phyloP scores from a whole-genome alignment of 805 yeast species.

The Metschnikowia peoriensis region DNA sequence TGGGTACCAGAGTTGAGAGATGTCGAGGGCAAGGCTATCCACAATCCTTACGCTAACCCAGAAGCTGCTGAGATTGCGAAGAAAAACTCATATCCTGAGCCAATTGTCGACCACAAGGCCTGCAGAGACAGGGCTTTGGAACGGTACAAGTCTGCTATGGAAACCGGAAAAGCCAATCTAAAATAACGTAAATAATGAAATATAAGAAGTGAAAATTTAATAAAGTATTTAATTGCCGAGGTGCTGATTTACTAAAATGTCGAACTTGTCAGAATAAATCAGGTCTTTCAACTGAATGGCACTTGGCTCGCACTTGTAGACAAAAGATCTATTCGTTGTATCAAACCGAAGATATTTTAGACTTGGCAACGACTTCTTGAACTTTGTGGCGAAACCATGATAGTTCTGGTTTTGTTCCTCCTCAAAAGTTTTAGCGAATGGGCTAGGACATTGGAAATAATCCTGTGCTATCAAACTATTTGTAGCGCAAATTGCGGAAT shows the following conservation, averaged over 20 bases:
- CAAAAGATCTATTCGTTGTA: conserved; percentile 10
- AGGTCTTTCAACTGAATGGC: conserved; percentile 4
- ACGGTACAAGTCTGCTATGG: conserved; percentile 37
- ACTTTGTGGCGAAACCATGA: conserved; percentile 2
- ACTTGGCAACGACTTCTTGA: background rate
- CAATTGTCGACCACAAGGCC: conserved; percentile 43
- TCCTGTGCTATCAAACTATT: conserved; percentile 16
- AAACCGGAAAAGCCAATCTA: conserved; percentile 14
- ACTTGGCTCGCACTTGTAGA: conserved; percentile 7
- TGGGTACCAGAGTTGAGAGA: conserved; percentile 50
- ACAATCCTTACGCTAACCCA: conserved; percentile 30
- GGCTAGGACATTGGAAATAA: conserved; percentile 14
- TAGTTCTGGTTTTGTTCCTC: conserved; percentile 12
- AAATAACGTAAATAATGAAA: background rate
- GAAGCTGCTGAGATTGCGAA: conserved; percentile 27
- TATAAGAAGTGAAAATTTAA: background rate
- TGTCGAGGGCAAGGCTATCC: conserved; percentile 29
- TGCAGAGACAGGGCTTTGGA: conserved; percentile 44
- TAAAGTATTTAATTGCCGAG: background rate
- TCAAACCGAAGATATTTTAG: conserved; percentile 14
- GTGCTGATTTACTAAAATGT: background rate
- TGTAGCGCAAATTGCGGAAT: conserved; percentile 9
- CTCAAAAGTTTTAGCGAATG: conserved; percentile 8
- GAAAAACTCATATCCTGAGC: conserved; percentile 39
- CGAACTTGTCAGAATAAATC: conserved; percentile 6